phyloP scores from a whole-genome alignment of 2,329 filamentous ascomycete species.

The Talaromyces verruculosus region DNA sequence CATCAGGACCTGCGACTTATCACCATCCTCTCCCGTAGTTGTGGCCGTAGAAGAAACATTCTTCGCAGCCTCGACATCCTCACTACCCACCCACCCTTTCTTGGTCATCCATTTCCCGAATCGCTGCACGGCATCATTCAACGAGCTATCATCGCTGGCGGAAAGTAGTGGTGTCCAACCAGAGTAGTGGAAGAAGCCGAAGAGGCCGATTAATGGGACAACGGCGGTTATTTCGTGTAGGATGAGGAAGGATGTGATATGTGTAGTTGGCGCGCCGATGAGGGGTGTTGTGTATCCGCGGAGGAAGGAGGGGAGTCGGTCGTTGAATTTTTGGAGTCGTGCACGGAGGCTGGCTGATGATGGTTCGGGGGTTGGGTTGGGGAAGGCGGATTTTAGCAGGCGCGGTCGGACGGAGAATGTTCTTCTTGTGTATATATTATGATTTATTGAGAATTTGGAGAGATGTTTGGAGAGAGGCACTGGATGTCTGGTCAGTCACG shows the following conservation, averaged over 20 bases:
- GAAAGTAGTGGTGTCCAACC: conserved; percentile 66
- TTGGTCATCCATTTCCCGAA: conserved; percentile 75
- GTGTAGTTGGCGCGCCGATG: conserved; percentile 73
- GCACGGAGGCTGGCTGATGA: conserved; percentile 28
- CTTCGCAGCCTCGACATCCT: conserved; percentile 48
- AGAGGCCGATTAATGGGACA: conserved; percentile 72
- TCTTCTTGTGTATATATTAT: conserved; percentile 10
- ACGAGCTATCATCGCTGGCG: conserved; percentile 29
- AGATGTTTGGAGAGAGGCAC: neutral
- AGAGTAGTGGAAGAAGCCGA: conserved; percentile 76
- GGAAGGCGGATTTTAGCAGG: conserved; percentile 21
- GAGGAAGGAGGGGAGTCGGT: conserved; percentile 64
- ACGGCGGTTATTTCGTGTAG: conserved; percentile 91
- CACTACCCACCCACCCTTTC: conserved; percentile 72
- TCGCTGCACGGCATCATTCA: conserved; percentile 63
- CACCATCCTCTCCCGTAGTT: conserved; percentile 30
- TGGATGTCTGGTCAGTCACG: neutral
- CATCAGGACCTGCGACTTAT: conserved; percentile 22
- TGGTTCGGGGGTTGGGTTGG: conserved; percentile 6
- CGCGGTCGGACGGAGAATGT: conserved; percentile 10
- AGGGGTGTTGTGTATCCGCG: conserved; percentile 69
- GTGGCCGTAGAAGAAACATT: conserved; percentile 25
- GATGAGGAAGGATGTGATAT: conserved; percentile 81
- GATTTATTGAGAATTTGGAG: neutral
- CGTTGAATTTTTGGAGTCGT: conserved; percentile 39